Evolutionary conservation across 345 rosid species (phyloP), one percentile per base, ranked within the genome.

Genomic region (Crucihimalaya himalaica): DNA sequence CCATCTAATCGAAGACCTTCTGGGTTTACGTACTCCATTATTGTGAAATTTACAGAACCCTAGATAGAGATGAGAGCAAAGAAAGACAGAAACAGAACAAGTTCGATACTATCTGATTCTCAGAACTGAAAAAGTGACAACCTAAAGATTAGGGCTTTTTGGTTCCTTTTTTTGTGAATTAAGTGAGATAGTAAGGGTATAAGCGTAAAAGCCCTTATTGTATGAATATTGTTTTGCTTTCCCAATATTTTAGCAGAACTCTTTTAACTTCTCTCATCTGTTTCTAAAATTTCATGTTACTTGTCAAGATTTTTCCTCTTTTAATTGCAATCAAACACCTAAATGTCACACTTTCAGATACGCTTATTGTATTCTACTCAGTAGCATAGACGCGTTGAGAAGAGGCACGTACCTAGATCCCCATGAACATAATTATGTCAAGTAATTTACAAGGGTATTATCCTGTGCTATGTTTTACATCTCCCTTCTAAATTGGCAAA

Each of bases 1-100:
- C 98, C 97, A 63, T 86, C 97, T 25, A 85, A 72, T 27, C 97
- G 82, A 70, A 85, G 85, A 56, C 99, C 97, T 87, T 95, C 97
- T 0, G 90, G 97, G 85, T 86, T 95, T 28, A 90, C 88, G 73
- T 59, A 92, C 70, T 92, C 97, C 96, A 92, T 95, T 58, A 46
- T 27, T 76, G 75, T 16, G 6, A 58, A n/a, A 52, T 5, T 39
- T 55, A 13, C 51, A 8, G n/a, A 27, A 2, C 19, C 35, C 27
- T 63, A 20, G 31, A 52, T 10, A 21, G 14, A 63, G 46, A 39
- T 19, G 23, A 72, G 43, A 53, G 18, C 51, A 68, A 13, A 11
- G 62, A 31, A 5, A 69, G 8, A 16, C 35, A 45, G 53, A 50
- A 29, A 51, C 46, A 12, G 48, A 29, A 31, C 25, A 56, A 57